Conservation (phyloP, 1,284 basidiomycete species). For the Sporisorium reilianum region DNA sequence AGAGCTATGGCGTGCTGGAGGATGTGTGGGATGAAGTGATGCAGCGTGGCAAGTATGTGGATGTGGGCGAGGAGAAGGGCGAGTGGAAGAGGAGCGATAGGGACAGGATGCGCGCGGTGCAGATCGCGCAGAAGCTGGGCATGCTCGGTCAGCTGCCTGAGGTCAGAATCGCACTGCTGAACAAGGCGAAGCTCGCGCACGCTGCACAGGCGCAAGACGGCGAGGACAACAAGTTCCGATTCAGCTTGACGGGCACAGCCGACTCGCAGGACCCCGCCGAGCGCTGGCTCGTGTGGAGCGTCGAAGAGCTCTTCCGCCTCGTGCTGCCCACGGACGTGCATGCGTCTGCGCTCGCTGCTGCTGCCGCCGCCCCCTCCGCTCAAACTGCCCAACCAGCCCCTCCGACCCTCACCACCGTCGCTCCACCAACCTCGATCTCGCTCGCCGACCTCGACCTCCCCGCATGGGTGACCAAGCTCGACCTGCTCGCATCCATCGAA, state of each 20-base stretch:
- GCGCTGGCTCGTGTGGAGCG: conserved; percentile 67
- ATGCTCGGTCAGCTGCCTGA: conserved; percentile 55
- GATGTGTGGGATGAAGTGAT: conserved; percentile 63
- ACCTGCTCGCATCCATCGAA: conserved; percentile 67
- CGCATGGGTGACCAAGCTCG: conserved; percentile 63
- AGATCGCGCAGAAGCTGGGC: conserved; percentile 63
- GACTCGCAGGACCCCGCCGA: conserved; percentile 56
- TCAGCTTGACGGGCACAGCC: conserved; percentile 36
- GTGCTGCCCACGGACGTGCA: conserved; percentile 36
- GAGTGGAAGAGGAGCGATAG: conserved; percentile 26
- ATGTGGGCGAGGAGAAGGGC: conserved; percentile 21
- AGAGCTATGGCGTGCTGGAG: conserved; percentile 50
- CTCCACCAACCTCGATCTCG: conserved; percentile 39
- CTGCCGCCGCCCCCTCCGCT: background rate
- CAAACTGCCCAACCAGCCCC: background rate
- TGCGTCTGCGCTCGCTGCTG: conserved; percentile 28
- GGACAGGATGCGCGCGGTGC: conserved; percentile 62
- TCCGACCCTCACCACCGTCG: conserved; percentile 10
- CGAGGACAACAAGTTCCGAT: conserved; percentile 19
- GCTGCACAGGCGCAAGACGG: conserved; percentile 6
- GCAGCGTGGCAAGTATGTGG: conserved; percentile 25
- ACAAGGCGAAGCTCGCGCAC: conserved; percentile 9
- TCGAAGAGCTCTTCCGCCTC: conserved; percentile 65
- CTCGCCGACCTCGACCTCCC: conserved; percentile 67
- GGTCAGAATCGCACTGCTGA: conserved; percentile 29